Evolutionary conservation across 2,329 filamentous ascomycete species (phyloP), one percentile per base, ranked within the genome.

Genomic region (Rachicladosporium sp.): DNA sequence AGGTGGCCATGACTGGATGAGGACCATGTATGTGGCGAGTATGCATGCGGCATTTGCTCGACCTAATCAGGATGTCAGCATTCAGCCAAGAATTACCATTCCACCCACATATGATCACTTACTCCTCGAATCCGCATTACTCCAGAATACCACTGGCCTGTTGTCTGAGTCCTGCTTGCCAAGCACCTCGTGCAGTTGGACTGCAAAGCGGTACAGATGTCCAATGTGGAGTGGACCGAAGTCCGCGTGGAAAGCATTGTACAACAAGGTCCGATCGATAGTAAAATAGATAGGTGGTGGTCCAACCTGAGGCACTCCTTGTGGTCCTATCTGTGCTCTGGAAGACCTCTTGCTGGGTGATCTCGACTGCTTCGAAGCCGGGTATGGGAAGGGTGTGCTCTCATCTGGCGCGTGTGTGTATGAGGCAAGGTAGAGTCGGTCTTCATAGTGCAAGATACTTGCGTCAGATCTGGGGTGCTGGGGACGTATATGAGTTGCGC

Each of bases 161-260:
- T 87, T 80, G 66, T 88, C 83, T 63, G 93, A 95, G 54, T 86
- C 84, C 47, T 87, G 85, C 43, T 88, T 86, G 10, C 85, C 89
- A 29, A 98, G 73, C 35, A 96, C 86, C 53, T 96, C 89, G 58
- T 98, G 91, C 58, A 98, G 86, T 54, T 89, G 81, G 39, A 96
- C 83, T 4, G 91, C 89, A 61, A 96, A 98, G 46, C 91, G 78
- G 70, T 96, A 98, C 31, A 98, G 69, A 61, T 98, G 91, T 19
- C 91, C 91, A 51, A 98, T 93, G 68, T 98, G 91, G 43, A 98
- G 71, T 55, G 91, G 91, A 54, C 91, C 91, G 62, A 98, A 98
- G 66, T 98, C 91, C 55, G 93, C 88, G 65, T 96, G 88, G 65
- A 98, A 98, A 27, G 89, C 88, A 62, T 98, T 98, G 72, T 98